phyloP scores from a whole-genome alignment of 1,139 yeast species.

The Taphrina sp. region DNA sequence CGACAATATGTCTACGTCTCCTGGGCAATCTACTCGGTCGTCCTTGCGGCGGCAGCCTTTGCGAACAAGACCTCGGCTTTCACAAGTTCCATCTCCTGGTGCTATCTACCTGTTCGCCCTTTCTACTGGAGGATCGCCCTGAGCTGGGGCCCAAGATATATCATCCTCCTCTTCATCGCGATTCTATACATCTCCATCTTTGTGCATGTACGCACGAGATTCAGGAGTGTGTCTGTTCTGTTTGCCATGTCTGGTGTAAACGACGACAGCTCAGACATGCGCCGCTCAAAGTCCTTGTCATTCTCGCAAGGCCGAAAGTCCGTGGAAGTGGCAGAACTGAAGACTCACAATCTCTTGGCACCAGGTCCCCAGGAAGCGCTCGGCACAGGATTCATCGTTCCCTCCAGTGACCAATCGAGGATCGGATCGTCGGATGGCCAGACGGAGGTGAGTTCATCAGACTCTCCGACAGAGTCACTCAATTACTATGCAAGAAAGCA shows the following conservation, averaged over 20 bases:
- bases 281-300: neutral
- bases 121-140: slow-evolving; percentile 71
- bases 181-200: slow-evolving; percentile 70
- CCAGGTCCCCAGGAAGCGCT: neutral
- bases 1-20: slow-evolving; percentile 60
- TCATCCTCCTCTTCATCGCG: slow-evolving; percentile 62
- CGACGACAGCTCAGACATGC: neutral
- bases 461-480: neutral
- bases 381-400: neutral
- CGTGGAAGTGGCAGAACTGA: slow-evolving; percentile 2
- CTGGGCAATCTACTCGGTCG: slow-evolving; percentile 61
- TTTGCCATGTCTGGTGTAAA: neutral
- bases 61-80: slow-evolving; percentile 39
- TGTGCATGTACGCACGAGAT: slow-evolving; percentile 56
- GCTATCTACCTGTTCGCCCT: slow-evolving; percentile 73
- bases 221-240: slow-evolving; percentile 16
- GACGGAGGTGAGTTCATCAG: neutral
- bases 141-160: slow-evolving; percentile 80
- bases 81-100: slow-evolving; percentile 43
- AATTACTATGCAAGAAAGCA: neutral
- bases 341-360: neutral
- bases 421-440: neutral
- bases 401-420: neutral
- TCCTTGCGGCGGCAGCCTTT: slow-evolving; percentile 74
- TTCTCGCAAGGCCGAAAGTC: neutral